Evolutionary conservation across 306 rosid genomes (phyloP).

Genomic region (Dalbergia oliveri): DNA sequence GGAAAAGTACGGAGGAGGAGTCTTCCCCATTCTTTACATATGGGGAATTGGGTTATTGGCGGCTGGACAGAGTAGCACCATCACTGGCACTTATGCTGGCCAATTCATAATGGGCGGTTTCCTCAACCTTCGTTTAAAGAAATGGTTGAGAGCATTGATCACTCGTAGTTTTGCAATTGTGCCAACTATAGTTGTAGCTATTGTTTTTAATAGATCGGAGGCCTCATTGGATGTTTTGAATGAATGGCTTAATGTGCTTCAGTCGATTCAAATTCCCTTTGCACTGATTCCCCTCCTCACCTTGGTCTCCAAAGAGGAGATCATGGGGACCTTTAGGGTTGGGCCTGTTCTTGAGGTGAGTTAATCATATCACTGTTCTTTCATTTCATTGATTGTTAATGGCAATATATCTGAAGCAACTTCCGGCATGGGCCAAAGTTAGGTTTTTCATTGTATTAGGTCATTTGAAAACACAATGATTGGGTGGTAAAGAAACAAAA

Average conservation of each 20-base stretch:
- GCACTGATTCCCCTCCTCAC: conserved; percentile 92
- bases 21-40: conserved; percentile 84
- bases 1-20: conserved; percentile 84
- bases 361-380: conserved; percentile 32
- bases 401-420: conserved; percentile 32
- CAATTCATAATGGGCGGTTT: conserved; percentile 98
- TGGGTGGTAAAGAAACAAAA: conserved; percentile 31
- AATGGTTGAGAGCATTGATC: conserved; percentile 90
- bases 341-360: conserved; percentile 81
- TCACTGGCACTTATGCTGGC: conserved; percentile 93
- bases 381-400: conserved; percentile 29
- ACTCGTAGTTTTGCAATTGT: conserved; percentile 88
- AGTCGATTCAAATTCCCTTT: conserved; percentile 92
- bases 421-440: conserved; percentile 25
- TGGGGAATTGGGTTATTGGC: conserved; percentile 95
- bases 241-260: conserved; percentile 96
- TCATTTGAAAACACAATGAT: conserved; percentile 24
- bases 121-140: conserved; percentile 86
- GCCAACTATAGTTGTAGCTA: conserved; percentile 83
- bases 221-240: conserved; percentile 78
- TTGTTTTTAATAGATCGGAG: conserved; percentile 76
- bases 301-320: conserved; percentile 78
- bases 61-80: conserved; percentile 93
- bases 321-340: conserved; percentile 86
- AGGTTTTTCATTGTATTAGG: conserved; percentile 19